Base-by-base conservation (phyloP, 192 early-diverging fungal genomes). In the Coemansia biformis region DNA sequence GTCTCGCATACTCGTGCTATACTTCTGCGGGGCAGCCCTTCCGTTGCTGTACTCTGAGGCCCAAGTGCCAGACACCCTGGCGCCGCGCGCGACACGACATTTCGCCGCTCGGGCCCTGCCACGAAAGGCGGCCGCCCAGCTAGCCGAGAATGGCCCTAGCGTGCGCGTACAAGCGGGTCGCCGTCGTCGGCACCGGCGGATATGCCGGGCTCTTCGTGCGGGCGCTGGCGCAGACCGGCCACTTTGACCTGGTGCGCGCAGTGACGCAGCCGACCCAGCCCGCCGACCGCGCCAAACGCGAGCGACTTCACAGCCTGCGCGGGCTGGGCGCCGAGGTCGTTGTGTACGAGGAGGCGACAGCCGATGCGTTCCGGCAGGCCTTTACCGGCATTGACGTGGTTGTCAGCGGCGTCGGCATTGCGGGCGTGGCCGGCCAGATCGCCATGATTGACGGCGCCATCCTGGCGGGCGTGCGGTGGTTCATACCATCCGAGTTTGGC, bases 401-500 rank as follows among this genome's bases (percentile, higher is more conserved):
- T 4, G 31, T 72, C 34, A 72, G 68, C 31, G 61, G 53, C 4
- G 57, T 72, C 15, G 49, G 48, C 7, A 17, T 72, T 10, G 17
- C 45, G 0, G 68, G 48, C 18, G 45, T 60, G 19, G 8, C 41
- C 13, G 43, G 23, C 31, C 68, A 72, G 42, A 48, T 64, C 4
- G 31, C 48, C 3, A 72, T 72, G 68, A 49, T 64, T 19, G 68
- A 72, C 46, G 68, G 61, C 1, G 68, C 61, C 2, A 17, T 72
- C 2, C 47, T 35, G 2, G 61, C 68, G 0, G 62, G 61, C 12
- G 68, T 60, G 38, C 50, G 46, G 57, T 72, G 68, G 68, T 72
- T 72, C 33, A 50, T 72, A 9, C 68, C 68, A n/a, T 64, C 68
- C 11, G 68, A 63, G 61, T 72, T 48, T 35, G 68, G 61, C 34